Conservation (phyloP, 306 rosid genomes). For the Medicago lupulina region DNA sequence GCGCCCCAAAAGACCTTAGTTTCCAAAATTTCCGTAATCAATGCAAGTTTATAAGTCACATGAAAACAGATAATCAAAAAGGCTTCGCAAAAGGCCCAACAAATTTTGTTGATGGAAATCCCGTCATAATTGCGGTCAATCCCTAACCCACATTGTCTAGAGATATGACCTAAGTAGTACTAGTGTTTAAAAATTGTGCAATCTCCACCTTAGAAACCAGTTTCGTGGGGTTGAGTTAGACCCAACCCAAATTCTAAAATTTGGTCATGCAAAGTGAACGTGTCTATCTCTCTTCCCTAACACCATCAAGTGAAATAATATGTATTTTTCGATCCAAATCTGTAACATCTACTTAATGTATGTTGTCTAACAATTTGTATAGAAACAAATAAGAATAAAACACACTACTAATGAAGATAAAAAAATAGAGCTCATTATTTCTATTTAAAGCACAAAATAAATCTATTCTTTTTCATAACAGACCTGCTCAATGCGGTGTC, state of each 20-base stretch:
- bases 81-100: too few species aligned
- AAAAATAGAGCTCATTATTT: background rate
- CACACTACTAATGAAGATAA: slow-evolving; percentile 2
- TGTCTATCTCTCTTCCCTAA: background rate
- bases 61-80: background rate
- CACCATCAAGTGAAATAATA: background rate
- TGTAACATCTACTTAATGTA: background rate
- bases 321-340: background rate
- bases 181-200: too few species aligned
- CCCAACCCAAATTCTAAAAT: background rate
- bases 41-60: background rate
- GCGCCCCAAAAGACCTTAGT: background rate
- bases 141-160: too few species aligned
- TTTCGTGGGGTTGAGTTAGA: background rate
- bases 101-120: too few species aligned
- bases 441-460: slow-evolving; percentile 6
- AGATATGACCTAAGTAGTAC: too few species aligned
- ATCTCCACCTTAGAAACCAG: background rate
- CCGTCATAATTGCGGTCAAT: too few species aligned
- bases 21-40: slow-evolving; percentile 16
- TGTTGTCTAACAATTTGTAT: slow-evolving; percentile 11
- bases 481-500: slow-evolving; percentile 79
- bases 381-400: slow-evolving; percentile 1
- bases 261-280: background rate
- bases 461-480: slow-evolving; percentile 12